A percentile compares a stretch with the other conserved stretches of the same genome.
These are phyloP conservation scores for Colletotrichum sp. DNA, from an alignment of 2,329 filamentous ascomycete genomes.

Conservation along the genomic window DNA sequence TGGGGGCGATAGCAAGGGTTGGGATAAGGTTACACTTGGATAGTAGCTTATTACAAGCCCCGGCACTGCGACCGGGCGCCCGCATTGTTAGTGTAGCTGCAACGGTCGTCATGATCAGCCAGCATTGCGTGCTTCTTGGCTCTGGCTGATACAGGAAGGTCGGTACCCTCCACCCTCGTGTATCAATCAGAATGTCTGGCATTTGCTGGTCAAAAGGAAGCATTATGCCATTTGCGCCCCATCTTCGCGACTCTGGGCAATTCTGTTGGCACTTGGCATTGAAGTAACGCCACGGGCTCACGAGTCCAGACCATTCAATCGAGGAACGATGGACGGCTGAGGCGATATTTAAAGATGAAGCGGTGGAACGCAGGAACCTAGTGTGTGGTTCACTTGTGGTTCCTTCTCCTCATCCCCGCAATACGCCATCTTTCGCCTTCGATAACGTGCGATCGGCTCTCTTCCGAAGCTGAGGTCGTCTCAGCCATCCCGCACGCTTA, in stretches of 20 bases:
- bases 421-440: background rate
- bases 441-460: background rate
- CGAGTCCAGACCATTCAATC: background rate
- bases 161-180: background rate
- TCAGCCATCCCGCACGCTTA: background rate
- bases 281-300: background rate
- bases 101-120: conserved; percentile 8
- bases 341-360: background rate
- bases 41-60: background rate
- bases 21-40: background rate
- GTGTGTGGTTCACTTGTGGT: background rate
- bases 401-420: background rate
- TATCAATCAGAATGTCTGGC: background rate
- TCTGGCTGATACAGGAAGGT: conserved; percentile 16
- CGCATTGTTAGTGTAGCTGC: background rate
- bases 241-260: background rate
- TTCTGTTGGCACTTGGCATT: background rate
- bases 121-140: conserved; percentile 21
- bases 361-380: background rate
- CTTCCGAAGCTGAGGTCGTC: no score
- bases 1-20: background rate
- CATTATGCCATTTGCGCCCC: background rate
- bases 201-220: background rate
- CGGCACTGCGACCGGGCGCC: background rate
- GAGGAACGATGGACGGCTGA: background rate